Evolutionary conservation across 176 grass and related monocot species (phyloP), one percentile per base, ranked within the genome.

Genomic region (Oryza coarctata): DNA sequence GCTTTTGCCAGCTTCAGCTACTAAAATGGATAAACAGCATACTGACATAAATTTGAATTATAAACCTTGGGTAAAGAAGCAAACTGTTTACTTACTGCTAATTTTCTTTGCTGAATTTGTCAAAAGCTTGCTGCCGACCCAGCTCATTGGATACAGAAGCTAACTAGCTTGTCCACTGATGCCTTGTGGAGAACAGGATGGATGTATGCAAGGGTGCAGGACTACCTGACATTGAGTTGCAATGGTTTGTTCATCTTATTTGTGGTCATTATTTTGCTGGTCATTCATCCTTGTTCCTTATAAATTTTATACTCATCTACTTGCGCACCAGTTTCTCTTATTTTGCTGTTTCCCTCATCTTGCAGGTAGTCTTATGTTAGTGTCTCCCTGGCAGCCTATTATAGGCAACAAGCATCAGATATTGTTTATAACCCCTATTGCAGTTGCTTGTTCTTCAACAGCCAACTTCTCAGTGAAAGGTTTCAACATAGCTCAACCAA

Each of bases 391-490:
- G 79, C 85, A 72, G 67, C 70, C 82, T 3, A 30, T 77, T 86
- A 68, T 91, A 81, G 84, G 80, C 34, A 67, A 83, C 75, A 81
- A 76, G 67, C 74, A 65, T 71, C 77, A 94, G 80, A 89, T 90
- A 71, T 74, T 89, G 12, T 77, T 31, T 83, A 74, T 93, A 50
- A 84, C 82, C 25, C 95, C 92, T 57, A 89, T 98, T 68, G 95
- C 95, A 14, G 88, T 89, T 70, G 62, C 86, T 86, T 88, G 62
- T 78, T 84, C 82, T 82, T 86, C 90, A 2, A 88, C 63, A 20
- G 72, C 84, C 47, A 90, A 73, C 8, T 98, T 98, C 63, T 87
- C 29, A 11, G 86, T 98, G 63, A 88, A 91, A 92, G 95, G 95
- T 86, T 84, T 91, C 75, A 89, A 89, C 80, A 84, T 98, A 81